A percentile compares a stretch with the other conserved stretches of the same genome.
These are phyloP conservation scores for Calonectria honghensis DNA, from an alignment of 2,329 filamentous ascomycete species.

Conservation along the genomic window DNA sequence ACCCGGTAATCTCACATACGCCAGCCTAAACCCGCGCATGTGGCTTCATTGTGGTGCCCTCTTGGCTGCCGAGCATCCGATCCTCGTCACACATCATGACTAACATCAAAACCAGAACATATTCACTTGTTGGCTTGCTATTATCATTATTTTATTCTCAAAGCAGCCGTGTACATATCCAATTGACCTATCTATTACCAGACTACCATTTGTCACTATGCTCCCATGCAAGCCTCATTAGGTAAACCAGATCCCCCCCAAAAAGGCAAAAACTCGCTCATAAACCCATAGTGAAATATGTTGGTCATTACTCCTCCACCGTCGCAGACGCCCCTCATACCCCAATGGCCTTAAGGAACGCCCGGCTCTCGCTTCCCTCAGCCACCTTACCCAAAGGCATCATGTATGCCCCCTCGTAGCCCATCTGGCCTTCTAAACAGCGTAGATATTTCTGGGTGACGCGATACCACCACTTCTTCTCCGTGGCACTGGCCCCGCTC, in stretches of 20 bases:
- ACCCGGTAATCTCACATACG: constrained; percentile 41
- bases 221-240: constrained; percentile 11
- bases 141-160: not conserved
- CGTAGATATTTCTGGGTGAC: constrained; percentile 75
- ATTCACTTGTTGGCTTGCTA: not conserved
- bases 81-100: constrained; percentile 41
- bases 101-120: constrained; percentile 22
- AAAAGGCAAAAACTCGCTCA: not conserved
- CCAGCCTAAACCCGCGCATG: constrained; percentile 27
- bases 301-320: constrained; percentile 1
- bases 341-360: constrained; percentile 70
- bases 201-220: not conserved
- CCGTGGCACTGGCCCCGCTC: constrained; percentile 71
- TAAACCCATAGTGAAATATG: not conserved
- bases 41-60: constrained; percentile 41
- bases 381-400: constrained; percentile 74
- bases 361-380: constrained; percentile 72
- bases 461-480: constrained; percentile 77
- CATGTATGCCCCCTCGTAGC: constrained; percentile 61
- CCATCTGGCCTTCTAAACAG: constrained; percentile 60
- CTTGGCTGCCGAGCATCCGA: constrained; percentile 45
- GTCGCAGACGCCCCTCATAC: constrained; percentile 35
- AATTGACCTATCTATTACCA: not conserved
- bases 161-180: not conserved
- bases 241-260: not conserved